phyloP scores from a whole-genome alignment of 2,329 filamentous ascomycete species.

The Falciphora oryzae region DNA sequence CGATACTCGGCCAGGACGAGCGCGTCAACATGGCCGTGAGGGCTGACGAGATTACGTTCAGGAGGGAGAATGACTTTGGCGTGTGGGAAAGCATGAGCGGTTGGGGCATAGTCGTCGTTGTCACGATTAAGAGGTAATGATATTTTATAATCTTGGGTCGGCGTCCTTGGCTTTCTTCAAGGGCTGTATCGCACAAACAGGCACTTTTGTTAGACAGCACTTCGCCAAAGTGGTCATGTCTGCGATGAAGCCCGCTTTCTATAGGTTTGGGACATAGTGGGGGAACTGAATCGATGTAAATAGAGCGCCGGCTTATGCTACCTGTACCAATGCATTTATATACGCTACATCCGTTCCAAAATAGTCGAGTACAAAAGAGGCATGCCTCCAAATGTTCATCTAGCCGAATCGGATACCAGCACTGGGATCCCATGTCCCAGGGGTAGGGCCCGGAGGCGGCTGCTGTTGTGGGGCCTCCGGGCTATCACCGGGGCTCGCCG shows the following conservation, averaged over 20 bases:
- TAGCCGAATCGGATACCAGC: conserved; percentile 17
- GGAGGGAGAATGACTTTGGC: conserved; percentile 45
- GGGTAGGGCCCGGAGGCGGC: conserved; percentile 14
- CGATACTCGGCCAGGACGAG: conserved; percentile 17
- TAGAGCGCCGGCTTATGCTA: neutral
- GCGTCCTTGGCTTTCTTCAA: neutral
- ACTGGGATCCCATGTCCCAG: conserved; percentile 15
- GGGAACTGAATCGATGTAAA: neutral
- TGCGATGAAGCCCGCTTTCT: too few species aligned
- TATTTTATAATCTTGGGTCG: neutral
- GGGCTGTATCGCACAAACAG: neutral
- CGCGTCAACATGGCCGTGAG: conserved; percentile 33
- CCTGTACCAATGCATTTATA: neutral
- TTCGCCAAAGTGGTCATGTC: too few species aligned
- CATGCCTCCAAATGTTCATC: neutral
- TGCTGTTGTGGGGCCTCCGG: conserved; percentile 19
- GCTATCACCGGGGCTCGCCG: conserved; percentile 21
- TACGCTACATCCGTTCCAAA: neutral
- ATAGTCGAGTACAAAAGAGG: too few species aligned
- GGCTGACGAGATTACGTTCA: conserved; percentile 44
- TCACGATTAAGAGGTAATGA: conserved; percentile 21
- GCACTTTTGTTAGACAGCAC: too few species aligned
- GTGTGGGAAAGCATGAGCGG: conserved; percentile 45
- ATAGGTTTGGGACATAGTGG: neutral
- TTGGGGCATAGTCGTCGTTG: conserved; percentile 41